Conservation (phyloP, 2,329 filamentous ascomycete genomes). For the Stemphylium vesicarium region DNA sequence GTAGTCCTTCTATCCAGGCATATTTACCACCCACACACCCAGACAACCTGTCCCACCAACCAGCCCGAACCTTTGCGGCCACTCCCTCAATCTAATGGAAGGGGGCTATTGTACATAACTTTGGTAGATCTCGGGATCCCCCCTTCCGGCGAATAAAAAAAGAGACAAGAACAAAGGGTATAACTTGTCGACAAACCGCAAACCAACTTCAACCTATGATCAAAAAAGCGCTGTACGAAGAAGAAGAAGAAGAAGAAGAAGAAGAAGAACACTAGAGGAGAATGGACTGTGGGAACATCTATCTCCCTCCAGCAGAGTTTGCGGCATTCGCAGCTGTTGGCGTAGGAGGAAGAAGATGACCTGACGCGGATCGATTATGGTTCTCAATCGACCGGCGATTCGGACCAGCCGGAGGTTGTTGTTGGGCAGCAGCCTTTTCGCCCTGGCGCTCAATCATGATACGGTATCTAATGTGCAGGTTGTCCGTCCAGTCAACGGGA, state of each 20-base stretch:
- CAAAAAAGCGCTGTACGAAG: conserved; percentile 14
- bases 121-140: conserved; percentile 28
- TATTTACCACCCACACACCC: not conserved
- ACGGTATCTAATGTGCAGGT: conserved; percentile 64
- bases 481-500: conserved; percentile 73
- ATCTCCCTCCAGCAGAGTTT: conserved; percentile 14
- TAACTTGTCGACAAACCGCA: conserved; percentile 34
- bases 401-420: conserved; percentile 28
- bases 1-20: conserved; percentile 20
- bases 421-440: conserved; percentile 44
- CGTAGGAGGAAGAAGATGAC: conserved; percentile 44
- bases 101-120: conserved; percentile 32
- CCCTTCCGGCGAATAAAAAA: conserved; percentile 31
- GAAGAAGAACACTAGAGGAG: too few species aligned
- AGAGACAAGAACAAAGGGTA: too few species aligned
- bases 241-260: conserved; percentile 13
- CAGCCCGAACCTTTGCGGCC: not conserved
- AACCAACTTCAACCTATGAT: conserved; percentile 23
- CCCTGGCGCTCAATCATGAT: conserved; percentile 56
- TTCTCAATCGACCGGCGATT: conserved; percentile 42
- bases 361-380: conserved; percentile 45
- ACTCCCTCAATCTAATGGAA: not conserved
- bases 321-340: conserved; percentile 27
- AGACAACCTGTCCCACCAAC: not conserved
- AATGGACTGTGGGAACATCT: not conserved